Percentiles rank a stretch among this genome's conserved stretches.
Evolutionary conservation across 768 basidiomycete species (phyloP).

Genomic region (Lentinula lateritia): DNA sequence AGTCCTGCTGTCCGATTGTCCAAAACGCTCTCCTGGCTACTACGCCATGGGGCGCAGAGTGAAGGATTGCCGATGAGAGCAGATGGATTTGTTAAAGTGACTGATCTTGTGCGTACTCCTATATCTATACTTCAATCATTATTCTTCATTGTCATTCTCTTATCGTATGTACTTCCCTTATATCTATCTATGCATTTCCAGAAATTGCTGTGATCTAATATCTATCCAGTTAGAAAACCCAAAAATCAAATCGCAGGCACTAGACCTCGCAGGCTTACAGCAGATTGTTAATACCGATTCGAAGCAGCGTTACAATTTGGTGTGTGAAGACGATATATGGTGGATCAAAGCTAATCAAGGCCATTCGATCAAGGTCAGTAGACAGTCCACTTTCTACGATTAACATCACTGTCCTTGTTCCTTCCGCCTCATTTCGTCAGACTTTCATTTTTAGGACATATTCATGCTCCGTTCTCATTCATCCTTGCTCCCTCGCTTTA

Average conservation of each 20-base stretch:
- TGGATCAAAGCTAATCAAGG: slow-evolving; percentile 92
- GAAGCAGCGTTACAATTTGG: slow-evolving; percentile 61
- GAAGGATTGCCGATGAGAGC: slow-evolving; percentile 70
- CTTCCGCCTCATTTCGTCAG: not conserved
- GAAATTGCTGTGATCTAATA: not conserved
- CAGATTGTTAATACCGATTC: slow-evolving; percentile 61
- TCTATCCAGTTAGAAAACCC: slow-evolving; percentile 57
- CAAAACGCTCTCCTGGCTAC: slow-evolving; percentile 85
- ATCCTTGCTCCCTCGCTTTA: no score
- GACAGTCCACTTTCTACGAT: not conserved
- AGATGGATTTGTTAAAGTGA: slow-evolving; percentile 83
- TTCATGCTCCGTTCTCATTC: no score
- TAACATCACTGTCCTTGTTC: no score
- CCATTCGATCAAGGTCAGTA: slow-evolving; percentile 70
- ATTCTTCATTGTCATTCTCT: not conserved
- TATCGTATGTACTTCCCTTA: not conserved
- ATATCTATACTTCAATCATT: not conserved
- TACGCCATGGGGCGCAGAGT: slow-evolving; percentile 83
- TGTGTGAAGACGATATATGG: slow-evolving; percentile 39
- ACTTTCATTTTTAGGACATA: no score
- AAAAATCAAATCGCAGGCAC: slow-evolving; percentile 46
- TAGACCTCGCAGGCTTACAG: slow-evolving; percentile 51
- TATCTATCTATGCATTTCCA: not conserved
- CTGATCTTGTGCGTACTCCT: slow-evolving; percentile 66
- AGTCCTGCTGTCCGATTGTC: slow-evolving; percentile 65